Evolutionary conservation across 1,284 basidiomycete species (phyloP), one percentile per base, ranked within the genome.

Genomic region (Meripilus lineatus): DNA sequence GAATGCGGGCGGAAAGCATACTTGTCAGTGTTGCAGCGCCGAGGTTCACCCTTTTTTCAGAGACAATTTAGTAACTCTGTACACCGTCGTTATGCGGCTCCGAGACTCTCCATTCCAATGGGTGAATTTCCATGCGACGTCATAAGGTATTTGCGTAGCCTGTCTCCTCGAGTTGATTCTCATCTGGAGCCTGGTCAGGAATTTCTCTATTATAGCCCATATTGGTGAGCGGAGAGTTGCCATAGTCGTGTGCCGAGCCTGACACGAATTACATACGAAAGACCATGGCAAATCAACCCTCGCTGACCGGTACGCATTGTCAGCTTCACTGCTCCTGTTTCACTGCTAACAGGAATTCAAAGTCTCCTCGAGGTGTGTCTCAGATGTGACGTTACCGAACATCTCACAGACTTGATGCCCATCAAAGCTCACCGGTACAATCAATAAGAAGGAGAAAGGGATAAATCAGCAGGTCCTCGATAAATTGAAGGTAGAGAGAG

Each of bases 401-500:
- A n/a, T 30, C n/a, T 30, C 28, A 8, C 28, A 30, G 28, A 55
- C 3, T 46, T 61, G 41, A 53, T 46, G 20, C 6, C 8, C 22
- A 24, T n/a, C n/a, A 38, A 58, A 95, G 84, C 72, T 94, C 59
- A 97, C 93, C 33, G 85, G 86, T 11, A 96, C 93, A 1, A 91
- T 94, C 28, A 71, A 79, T 50, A 79, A 74, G 54, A 77, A 79
- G 51, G 64, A 75, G 50, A 66, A 71, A 50, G 81, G 83, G 28
- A 71, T 73, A 50, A 93, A 92, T 55, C 81, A 89, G 51, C 93
- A 96, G 61, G 89, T 95, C n/a, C 64, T 96, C 32, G 93, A 96
- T 64, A 96, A 94, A 58, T 76, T 99, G 44, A 97, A 97, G 63
- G 94, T 99, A 1, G 94, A 99, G 63, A 74, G 92, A 41, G 95